phyloP scores from a whole-genome alignment of 2,329 filamentous ascomycete genomes.

The Pseudogymnoascus sp. region DNA sequence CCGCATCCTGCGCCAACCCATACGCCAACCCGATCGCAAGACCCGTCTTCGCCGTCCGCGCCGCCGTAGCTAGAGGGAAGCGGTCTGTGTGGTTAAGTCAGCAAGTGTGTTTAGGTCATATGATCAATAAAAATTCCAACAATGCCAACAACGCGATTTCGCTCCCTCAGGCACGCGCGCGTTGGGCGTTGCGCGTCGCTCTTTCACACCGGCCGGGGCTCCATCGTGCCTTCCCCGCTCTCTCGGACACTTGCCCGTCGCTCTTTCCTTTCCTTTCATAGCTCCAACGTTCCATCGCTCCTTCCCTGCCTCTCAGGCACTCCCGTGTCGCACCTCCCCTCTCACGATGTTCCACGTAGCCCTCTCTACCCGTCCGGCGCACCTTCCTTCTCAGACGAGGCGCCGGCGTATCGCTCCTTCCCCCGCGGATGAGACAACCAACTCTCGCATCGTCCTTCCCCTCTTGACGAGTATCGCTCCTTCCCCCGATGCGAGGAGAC shows the following conservation, averaged over 20 bases:
- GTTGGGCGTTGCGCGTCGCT: too few species aligned
- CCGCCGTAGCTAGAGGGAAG: conserved; percentile 68
- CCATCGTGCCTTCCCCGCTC: too few species aligned
- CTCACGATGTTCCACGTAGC: neutral
- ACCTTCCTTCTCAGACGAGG: neutral
- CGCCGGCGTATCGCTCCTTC: neutral
- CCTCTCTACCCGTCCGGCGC: neutral
- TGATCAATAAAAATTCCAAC: neutral
- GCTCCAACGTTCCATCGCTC: too few species aligned
- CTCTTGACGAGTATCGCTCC: neutral
- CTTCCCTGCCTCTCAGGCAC: neutral
- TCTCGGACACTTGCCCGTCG: too few species aligned
- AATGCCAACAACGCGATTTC: neutral
- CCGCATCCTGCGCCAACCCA: conserved; percentile 69
- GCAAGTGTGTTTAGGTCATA: neutral
- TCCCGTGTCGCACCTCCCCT: neutral
- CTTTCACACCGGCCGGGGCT: too few species aligned
- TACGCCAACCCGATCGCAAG: conserved; percentile 71
- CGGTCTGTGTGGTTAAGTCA: conserved; percentile 46
- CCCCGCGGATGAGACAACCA: neutral
- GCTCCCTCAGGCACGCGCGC: too few species aligned
- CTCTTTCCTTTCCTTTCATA: too few species aligned
- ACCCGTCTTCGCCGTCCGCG: conserved; percentile 70
- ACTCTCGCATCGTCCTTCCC: neutral
- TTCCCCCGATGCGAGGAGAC: neutral